A percentile compares a stretch with the other conserved stretches of the same genome.
Evolutionary conservation across 768 basidiomycete genomes (phyloP).

Genomic region (Boletus eberwhitei): DNA sequence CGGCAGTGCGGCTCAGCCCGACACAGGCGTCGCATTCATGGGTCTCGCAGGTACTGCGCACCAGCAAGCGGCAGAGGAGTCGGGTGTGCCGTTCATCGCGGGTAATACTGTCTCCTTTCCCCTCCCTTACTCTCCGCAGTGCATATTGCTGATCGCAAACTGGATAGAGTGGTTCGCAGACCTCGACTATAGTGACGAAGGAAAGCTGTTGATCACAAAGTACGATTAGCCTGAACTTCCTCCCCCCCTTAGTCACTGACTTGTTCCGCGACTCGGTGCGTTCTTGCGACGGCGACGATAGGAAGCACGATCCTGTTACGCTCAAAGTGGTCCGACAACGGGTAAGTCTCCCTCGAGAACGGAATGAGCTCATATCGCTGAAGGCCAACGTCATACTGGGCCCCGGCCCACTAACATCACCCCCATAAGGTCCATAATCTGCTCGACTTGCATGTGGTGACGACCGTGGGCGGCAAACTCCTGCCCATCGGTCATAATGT

Average conservation of each 20-base stretch:
- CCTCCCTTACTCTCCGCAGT: not conserved
- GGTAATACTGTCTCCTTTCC: slow-evolving; percentile 32
- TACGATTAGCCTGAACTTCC: slow-evolving; percentile 11
- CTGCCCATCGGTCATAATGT: slow-evolving; percentile 45
- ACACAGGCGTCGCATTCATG: slow-evolving; percentile 47
- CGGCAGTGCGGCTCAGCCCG: slow-evolving; percentile 13
- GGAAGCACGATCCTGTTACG: slow-evolving; percentile 50
- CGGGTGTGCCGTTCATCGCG: slow-evolving; percentile 58
- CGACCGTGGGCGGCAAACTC: slow-evolving; percentile 41
- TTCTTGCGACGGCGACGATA: slow-evolving; percentile 16
- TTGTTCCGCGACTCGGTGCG: not conserved
- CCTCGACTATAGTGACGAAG: slow-evolving; percentile 54
- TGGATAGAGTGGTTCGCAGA: slow-evolving; percentile 63
- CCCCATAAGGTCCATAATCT: slow-evolving; percentile 41
- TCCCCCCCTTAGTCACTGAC: not conserved
- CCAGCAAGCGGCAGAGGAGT: slow-evolving; percentile 51
- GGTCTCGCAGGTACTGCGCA: slow-evolving; percentile 65
- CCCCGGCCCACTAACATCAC: not conserved
- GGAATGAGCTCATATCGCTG: not conserved
- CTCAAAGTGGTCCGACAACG: slow-evolving; percentile 40
- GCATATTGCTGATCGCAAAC: not conserved
- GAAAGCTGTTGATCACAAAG: slow-evolving; percentile 61
- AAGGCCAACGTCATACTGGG: not conserved
- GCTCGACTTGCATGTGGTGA: slow-evolving; percentile 42
- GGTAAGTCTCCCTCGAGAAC: slow-evolving; percentile 28